Evolutionary conservation across 2,329 filamentous ascomycete species (phyloP).

Genomic region (Drechslera avenae): DNA sequence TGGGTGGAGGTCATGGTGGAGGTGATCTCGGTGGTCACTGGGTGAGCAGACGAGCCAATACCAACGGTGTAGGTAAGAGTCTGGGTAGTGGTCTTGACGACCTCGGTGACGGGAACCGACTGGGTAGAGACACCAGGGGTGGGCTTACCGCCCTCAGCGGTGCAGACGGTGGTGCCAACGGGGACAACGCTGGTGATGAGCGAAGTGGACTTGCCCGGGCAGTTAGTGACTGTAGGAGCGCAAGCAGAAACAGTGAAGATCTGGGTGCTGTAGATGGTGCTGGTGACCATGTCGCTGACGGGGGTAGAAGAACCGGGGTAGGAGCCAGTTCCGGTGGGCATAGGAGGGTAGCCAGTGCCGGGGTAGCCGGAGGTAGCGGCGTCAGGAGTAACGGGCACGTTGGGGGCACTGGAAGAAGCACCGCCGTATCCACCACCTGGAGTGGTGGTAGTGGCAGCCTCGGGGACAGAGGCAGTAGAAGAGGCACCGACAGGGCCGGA

Average conservation of each 20-base stretch:
- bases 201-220: conserved; percentile 32
- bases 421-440: conserved; percentile 9
- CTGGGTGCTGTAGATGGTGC: conserved; percentile 52
- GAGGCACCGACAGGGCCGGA: conserved; percentile 7
- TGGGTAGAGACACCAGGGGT: conserved; percentile 20
- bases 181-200: conserved; percentile 50
- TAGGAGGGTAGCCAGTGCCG: conserved; percentile 19
- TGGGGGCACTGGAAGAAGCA: neutral
- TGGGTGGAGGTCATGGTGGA: conserved; percentile 40
- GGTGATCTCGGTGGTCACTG: conserved; percentile 48
- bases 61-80: conserved; percentile 53
- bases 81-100: conserved; percentile 45
- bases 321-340: conserved; percentile 42
- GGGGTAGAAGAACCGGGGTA: conserved; percentile 41
- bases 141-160: conserved; percentile 27
- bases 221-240: conserved; percentile 12
- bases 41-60: conserved; percentile 51
- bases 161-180: conserved; percentile 53
- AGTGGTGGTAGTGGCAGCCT: conserved; percentile 4
- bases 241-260: conserved; percentile 41
- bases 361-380: conserved; percentile 2
- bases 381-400: neutral
- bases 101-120: conserved; percentile 30
- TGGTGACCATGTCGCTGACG: conserved; percentile 47
- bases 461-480: conserved; percentile 3